These are phyloP conservation scores for Fusarium sublunatum DNA, from an alignment of 2,329 filamentous ascomycete species.

Conservation along the genomic window DNA sequence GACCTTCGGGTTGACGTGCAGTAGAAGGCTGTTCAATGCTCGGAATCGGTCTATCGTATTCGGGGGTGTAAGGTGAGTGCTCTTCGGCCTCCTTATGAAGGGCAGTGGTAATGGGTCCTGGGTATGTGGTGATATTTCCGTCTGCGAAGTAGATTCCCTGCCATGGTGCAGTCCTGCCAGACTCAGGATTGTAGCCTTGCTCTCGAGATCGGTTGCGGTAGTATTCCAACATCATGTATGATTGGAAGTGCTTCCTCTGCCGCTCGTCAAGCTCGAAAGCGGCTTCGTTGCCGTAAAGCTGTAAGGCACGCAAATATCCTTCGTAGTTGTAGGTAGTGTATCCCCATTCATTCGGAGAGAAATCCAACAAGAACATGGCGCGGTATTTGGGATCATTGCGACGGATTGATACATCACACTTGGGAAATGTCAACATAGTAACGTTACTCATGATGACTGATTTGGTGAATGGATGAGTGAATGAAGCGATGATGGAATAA, in stretches of 20 bases:
- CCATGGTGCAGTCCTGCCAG: slow-evolving; percentile 6
- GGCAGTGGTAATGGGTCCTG: not conserved
- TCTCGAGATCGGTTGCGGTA: slow-evolving; percentile 10
- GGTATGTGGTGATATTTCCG: slow-evolving; percentile 3
- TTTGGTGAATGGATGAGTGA: too few relatives aligned
- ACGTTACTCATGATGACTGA: too few relatives aligned
- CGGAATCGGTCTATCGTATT: not conserved
- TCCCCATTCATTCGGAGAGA: not conserved
- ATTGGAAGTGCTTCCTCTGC: not conserved
- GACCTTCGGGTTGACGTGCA: not conserved
- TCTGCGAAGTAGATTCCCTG: slow-evolving; percentile 15
- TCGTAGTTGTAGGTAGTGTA: slow-evolving; percentile 7
- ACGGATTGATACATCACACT: slow-evolving; percentile 7
- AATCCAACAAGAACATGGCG: not conserved
- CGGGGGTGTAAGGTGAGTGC: not conserved
- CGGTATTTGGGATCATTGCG: slow-evolving; percentile 4
- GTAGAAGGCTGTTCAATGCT: not conserved
- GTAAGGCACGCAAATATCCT: slow-evolving; percentile 18
- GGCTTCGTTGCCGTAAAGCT: slow-evolving; percentile 24
- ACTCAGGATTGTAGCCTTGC: slow-evolving; percentile 7
- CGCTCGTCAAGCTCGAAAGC: not conserved
- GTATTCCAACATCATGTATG: slow-evolving; percentile 12
- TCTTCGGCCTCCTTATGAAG: not conserved
- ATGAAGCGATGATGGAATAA: too few relatives aligned
- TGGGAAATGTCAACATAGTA: not conserved